Percentiles rank a stretch among this genome's conserved stretches.
Evolutionary conservation across 441 rosid genomes (phyloP).

Genomic region (Adansonia rubrostipa): DNA sequence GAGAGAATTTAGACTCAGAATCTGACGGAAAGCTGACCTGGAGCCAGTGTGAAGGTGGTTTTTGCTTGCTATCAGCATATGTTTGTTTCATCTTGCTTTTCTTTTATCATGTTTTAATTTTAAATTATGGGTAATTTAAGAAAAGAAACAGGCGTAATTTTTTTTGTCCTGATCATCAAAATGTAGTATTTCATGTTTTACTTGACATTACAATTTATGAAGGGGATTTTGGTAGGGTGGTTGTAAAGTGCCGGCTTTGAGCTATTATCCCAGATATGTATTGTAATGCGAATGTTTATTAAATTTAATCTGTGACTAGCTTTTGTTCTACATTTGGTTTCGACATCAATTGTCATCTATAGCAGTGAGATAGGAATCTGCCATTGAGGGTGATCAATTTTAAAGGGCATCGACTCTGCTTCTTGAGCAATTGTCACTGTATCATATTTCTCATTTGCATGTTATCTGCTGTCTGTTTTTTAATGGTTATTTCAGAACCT

Average conservation of each 20-base stretch:
- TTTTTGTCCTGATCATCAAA: constrained; percentile 47
- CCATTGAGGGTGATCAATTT: not conserved
- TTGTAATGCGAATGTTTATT: constrained; percentile 24
- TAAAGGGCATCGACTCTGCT: not conserved
- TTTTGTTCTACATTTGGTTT: not conserved
- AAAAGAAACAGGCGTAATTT: constrained; percentile 37
- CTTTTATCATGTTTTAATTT: not conserved
- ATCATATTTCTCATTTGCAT: not conserved
- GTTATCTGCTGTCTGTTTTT: not conserved
- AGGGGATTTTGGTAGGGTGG: constrained; percentile 42
- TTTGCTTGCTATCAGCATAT: constrained; percentile 19
- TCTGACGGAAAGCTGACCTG: constrained; percentile 30
- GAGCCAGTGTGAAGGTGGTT: constrained; percentile 25
- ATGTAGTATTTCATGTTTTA: constrained; percentile 31
- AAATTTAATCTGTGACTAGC: constrained; percentile 10
- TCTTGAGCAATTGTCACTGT: constrained; percentile 5
- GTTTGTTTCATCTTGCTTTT: constrained; percentile 19
- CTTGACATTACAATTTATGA: constrained; percentile 12
- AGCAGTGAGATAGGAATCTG: not conserved
- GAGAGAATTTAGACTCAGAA: constrained; percentile 16
- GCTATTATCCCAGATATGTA: constrained; percentile 28
- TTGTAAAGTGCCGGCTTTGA: constrained; percentile 30
- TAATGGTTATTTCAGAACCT: not conserved
- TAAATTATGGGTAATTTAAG: constrained; percentile 18
- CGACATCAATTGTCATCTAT: constrained; percentile 2